Evolutionary conservation across 2,329 filamentous ascomycete genomes (phyloP), one percentile per base, ranked within the genome.

Genomic region (Verticillium klebahnii): DNA sequence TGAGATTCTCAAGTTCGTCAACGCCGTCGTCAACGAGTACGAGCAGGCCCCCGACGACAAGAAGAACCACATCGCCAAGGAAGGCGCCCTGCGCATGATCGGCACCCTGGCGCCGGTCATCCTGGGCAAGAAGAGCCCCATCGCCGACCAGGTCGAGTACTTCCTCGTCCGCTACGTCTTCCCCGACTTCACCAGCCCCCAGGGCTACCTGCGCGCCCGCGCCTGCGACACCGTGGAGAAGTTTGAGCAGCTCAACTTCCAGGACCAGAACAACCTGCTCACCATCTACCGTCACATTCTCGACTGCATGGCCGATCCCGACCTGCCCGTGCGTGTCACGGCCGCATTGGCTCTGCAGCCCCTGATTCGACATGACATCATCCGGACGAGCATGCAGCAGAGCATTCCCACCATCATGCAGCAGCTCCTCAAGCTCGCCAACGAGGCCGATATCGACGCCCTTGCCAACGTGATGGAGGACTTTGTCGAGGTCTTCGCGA

Each of bases 371-470:
- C 95, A 99, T 77, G 93, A 98, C 69, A 85, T 95, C 59, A 97
- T 99, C 71, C 89, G 93, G 62, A 89, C 88, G 50, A 95, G 91
- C 76, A 98, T 99, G 95, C 93, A 97, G 77, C 88, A 93, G 71
- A 97, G 93, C 74, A 99, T 99, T 67, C 93, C 95, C 17, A 96
- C 96, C 71, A 98, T 99, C 71, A 99, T 99, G 95, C 96, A 98
- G 78, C 94, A 99, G 77, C 84, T 99, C 15, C 83, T 99, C 60
- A 98, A 98, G 79, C 82, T 99, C 62, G 94, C 95, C 32, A 99
- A 99, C 72, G 95, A 99, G 77, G 95, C 96, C 62, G 95, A 99
- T 72, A 94, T 99, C 57, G 95, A 99, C 75, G 93, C 95, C 5
- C 82, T 99, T 50, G 94, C 95, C 25, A 98, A 98, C 71, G 95